Evolutionary conservation across 2,329 filamentous ascomycete species (phyloP), one percentile per base, ranked within the genome.

Genomic region (Ustulina deusta): DNA sequence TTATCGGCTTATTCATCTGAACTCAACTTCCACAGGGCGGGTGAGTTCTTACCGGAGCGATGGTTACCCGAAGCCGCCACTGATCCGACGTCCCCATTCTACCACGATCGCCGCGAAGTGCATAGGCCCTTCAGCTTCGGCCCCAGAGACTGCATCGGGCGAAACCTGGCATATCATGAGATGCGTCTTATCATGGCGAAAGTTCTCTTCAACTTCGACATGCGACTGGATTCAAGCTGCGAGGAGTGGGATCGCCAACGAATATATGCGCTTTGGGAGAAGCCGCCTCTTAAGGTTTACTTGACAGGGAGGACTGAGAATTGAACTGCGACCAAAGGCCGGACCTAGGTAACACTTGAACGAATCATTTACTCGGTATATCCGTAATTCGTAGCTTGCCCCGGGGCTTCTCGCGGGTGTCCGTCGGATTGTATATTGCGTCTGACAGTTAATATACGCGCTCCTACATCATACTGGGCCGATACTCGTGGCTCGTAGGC

Each of bases 151-250:
- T 75, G 72, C 20, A 71, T 74, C 6, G 71, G 73, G 9, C 65
- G 72, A n/a, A 71, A 71, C 38, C 32, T 75, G 40, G 74, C 74
- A 4, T 65, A 68, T 27, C 73, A 73, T 34, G 74, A 76, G 66
- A 74, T 76, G 73, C 72, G 71, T 2, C 61, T 74, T 32, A 74
- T 75, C 62, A 69, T 75, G 63, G 72, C 74, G 6, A 72, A 63
- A 22, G 17, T 76, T 9, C 48, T 76, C 13, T 75, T 71, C 65
- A 69, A 74, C 42, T 76, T 76, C 27, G 73, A 75, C 29, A 15
- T 75, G 49, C 55, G 56, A 42, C 49, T 74, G 10, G 71, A 74
- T 57, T 20, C 54, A 17, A 69, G 67, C 7, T 73, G 63, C 38
- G 57, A 38, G 6, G 56, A 69, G 11, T 75, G 74, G 73, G 25